These are phyloP conservation scores for Stereocaulon alpinum DNA, from an alignment of 495 filamentous ascomycete genomes.

Conservation along the genomic window DNA sequence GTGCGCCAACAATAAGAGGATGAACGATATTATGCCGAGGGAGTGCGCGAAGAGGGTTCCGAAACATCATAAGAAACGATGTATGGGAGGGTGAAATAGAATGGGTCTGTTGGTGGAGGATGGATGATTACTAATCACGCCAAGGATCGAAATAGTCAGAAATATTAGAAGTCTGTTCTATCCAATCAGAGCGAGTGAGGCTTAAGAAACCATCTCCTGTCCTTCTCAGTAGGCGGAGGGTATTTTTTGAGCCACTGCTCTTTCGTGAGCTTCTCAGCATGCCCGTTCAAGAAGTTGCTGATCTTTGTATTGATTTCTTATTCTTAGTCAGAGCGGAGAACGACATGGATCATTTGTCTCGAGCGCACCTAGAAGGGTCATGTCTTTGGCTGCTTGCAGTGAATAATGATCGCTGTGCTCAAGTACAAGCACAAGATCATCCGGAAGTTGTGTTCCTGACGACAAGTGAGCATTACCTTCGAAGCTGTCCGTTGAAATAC, in stretches of 20 bases:
- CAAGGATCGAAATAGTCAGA: no score
- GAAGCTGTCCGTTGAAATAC: background rate
- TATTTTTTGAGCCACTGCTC: conserved; percentile 3
- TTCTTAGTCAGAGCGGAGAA: background rate
- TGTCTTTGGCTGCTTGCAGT: conserved; percentile 15
- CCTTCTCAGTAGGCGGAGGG: background rate
- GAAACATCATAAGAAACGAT: no score
- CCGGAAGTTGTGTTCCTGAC: conserved; percentile 14
- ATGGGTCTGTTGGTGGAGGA: no score
- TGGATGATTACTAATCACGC: no score
- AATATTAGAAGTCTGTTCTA: no score
- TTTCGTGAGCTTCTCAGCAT: conserved; percentile 1
- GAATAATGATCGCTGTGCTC: conserved; percentile 20
- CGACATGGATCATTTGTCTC: background rate
- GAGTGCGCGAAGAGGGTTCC: no score
- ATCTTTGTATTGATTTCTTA: conserved; percentile 2
- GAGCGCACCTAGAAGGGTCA: conserved; percentile 8
- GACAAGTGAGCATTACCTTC: background rate
- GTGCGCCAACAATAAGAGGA: no score
- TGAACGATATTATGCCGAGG: no score
- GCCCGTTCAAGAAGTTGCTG: background rate
- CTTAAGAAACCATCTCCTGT: no score
- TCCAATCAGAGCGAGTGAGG: no score
- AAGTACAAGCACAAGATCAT: conserved; percentile 18
- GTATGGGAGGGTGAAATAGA: no score